A percentile compares a stretch with the other conserved stretches of the same genome.
Conservation (phyloP, 768 basidiomycete species). For the Sarcomyxa edulis region DNA sequence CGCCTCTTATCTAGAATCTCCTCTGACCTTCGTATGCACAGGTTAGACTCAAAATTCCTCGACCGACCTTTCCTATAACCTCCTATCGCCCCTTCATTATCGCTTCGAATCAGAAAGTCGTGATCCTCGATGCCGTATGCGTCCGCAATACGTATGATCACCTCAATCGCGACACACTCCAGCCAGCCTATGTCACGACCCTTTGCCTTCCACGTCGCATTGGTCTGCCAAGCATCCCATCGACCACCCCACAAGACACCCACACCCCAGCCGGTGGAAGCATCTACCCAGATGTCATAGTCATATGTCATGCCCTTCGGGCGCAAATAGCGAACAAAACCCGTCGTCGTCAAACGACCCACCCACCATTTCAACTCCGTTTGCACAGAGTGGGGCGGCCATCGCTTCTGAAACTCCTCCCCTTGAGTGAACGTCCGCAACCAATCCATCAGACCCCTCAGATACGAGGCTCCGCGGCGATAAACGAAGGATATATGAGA, state of each 20-base stretch:
- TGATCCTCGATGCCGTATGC: constrained; percentile 4
- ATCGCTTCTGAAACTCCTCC: constrained; percentile 3
- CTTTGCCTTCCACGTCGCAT: too few species aligned
- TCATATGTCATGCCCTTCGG: constrained; percentile 1
- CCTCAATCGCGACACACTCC: too few species aligned
- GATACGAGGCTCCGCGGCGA: constrained; percentile 4
- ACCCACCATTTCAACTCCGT: constrained; percentile 8
- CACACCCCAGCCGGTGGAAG: constrained; percentile 29
- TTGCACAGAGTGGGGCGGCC: constrained; percentile 4
- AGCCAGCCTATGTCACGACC: too few species aligned
- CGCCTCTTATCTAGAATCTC: too few species aligned
- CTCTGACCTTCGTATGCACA: too few species aligned
- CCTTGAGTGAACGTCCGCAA: constrained; percentile 3
- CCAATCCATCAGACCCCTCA: constrained; percentile 7
- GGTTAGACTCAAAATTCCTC: constrained; percentile 16
- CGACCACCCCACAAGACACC: constrained; percentile 20
- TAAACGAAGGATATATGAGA: constrained; percentile 18
- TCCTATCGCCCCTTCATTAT: constrained; percentile 23
- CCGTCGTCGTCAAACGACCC: constrained; percentile 3
- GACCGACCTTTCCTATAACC: constrained; percentile 16
- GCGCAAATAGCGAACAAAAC: constrained; percentile 9
- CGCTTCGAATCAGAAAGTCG: constrained; percentile 15
- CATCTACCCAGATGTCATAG: constrained; percentile 24
- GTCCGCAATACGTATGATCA: too few species aligned
- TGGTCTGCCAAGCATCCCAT: constrained; percentile 28